Percentiles rank a stretch among this genome's conserved stretches.
phyloP scores from a whole-genome alignment of 345 rosid genomes.

The Syzygium grande region DNA sequence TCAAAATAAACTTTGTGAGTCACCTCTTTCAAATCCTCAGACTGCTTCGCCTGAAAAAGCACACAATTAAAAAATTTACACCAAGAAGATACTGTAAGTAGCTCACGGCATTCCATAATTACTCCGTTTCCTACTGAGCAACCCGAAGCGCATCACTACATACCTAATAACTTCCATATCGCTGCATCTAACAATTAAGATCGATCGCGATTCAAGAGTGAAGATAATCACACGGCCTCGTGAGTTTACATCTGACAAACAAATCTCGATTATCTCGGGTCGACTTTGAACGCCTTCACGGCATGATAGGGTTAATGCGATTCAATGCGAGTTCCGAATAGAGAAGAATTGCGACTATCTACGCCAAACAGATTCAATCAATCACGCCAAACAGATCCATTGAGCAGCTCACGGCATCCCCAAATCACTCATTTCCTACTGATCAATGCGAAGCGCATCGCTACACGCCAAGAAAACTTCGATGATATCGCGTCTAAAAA shows the following conservation, averaged over 20 bases:
- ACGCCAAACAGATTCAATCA: background rate
- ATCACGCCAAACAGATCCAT: background rate
- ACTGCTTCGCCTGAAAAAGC: slow-evolving; percentile 59
- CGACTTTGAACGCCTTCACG: background rate
- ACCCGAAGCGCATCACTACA: background rate
- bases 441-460: background rate
- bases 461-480: background rate
- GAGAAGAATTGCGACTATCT: background rate
- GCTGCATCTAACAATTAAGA: background rate
- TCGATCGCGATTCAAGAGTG: background rate
- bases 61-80: background rate
- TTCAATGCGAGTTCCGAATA: background rate
- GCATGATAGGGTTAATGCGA: background rate
- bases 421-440: background rate
- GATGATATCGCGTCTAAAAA: background rate
- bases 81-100: background rate
- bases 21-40: slow-evolving; percentile 55
- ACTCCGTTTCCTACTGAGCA: background rate
- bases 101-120: background rate
- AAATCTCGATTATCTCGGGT: background rate
- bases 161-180: background rate
- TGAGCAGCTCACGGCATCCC: background rate
- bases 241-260: background rate
- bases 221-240: background rate
- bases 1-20: slow-evolving; percentile 93